Base-by-base conservation (phyloP, 1,284 basidiomycete genomes). In the Trichosporon sp. region DNA sequence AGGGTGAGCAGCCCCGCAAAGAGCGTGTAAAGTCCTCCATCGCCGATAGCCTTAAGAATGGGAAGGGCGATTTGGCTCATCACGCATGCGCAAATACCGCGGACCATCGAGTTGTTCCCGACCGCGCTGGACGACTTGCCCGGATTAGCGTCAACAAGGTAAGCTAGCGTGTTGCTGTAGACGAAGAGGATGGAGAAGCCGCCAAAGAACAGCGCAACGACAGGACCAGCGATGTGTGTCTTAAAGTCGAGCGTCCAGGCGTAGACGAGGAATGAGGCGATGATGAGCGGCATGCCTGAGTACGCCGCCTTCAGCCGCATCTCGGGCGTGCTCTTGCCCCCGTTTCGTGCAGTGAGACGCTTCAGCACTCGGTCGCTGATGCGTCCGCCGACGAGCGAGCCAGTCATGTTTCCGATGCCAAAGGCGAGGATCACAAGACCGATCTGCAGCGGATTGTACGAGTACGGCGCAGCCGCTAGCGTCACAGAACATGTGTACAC, bases 381-480 rank as follows among this genome's bases (percentile, higher is more conserved):
- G 9, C 87, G 82, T 0, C 92, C 92, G 9, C 92, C 92, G 0
- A 88, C 68, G 8, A 92, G 68, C 65, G 87, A 89, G 3, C 92
- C 92, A 1, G 81, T 72, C 32, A 91, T 82, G 67, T 84, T 86
- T 6, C 90, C 90, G 77, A 81, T 62, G 4, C 91, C 92, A 68
- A 87, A 90, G 0, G 88, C 80, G 19, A 95, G 84, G 8, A 92
- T 83, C 7, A 91, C 86, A 25, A 92, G 78, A 10, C 92, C 92
- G 61, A 90, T 86, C 59, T 86, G 82, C 3, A 93, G 81, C 0
- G 92, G 82, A 60, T 86, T 81, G 76, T 89, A 92, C 33, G 84
- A 78, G 72, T 94, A 94, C 8, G 83, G 80, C 27, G 81, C 79
- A 76, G 61, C 67, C 5, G 76, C 73, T 8, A 81, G 73, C 1